Percentiles rank a stretch among this genome's conserved stretches.
These are phyloP conservation scores for Dalbergia cultrata DNA, from an alignment of 306 rosid species.

Conservation along the genomic window DNA sequence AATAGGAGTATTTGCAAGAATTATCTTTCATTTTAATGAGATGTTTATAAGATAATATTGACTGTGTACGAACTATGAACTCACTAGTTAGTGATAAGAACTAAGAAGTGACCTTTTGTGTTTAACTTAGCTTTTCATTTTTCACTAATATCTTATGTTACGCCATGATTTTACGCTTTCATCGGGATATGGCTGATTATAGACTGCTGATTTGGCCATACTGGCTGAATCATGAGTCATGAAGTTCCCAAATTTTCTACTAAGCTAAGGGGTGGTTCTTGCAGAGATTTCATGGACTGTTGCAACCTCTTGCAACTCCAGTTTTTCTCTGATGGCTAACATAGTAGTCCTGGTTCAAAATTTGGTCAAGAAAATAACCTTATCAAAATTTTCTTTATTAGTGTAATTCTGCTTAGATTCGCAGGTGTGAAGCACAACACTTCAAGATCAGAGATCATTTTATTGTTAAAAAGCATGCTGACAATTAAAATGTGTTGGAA, in stretches of 20 bases:
- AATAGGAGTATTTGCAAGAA: conserved; percentile 10
- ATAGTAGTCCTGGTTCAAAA: not conserved
- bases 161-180: conserved; percentile 6
- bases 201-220: not conserved
- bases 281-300: conserved; percentile 12
- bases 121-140: conserved; percentile 6
- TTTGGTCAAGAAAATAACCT: not conserved
- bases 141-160: not conserved
- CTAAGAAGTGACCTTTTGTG: not conserved
- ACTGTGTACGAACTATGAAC: not conserved
- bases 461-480: not conserved
- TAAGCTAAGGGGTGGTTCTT: not conserved
- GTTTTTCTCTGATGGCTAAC: not conserved
- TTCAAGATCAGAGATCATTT: not conserved
- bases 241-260: not conserved
- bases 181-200: not conserved
- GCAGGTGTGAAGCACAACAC: not conserved
- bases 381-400: not conserved
- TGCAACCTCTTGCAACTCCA: conserved; percentile 18
- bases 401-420: conserved; percentile 8
- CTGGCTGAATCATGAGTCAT: not conserved
- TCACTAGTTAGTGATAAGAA: not conserved
- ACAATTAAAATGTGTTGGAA: conserved; percentile 18
- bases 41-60: not conserved
- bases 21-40: not conserved